Evolutionary conservation across 2,329 filamentous ascomycete genomes (phyloP), one percentile per base, ranked within the genome.

Genomic region (Penicillium digitatum): DNA sequence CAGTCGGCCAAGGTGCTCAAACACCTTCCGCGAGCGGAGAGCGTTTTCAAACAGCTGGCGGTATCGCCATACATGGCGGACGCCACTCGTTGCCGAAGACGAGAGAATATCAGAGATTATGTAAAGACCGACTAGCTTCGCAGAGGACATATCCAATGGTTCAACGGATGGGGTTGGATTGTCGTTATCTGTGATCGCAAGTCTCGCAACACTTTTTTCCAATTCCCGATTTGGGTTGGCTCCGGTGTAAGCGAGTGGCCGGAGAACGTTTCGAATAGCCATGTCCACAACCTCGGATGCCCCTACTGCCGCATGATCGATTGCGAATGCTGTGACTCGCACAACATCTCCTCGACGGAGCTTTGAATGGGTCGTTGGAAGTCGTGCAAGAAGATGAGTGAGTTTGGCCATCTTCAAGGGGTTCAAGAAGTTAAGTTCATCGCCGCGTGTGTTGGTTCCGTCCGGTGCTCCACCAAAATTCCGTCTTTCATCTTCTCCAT

Each of bases 271-370:
- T 1, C 85, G 81, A 0, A 95, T 82, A 35, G 97, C 86, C 74
- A 95, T 84, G 47, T 93, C 84, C n/a, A 95, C 91, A 34, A 96
- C 87, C 75, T 97, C 94, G 60, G 95, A 89, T 12, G 90, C 88
- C 16, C 92, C 94, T 20, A 85, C 82, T 37, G 87, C 89, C 1
- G 91, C 89, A 69, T 97, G 90, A 2, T 87, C 87, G 53, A 97
- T 90, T 12, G 92, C 92, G 73, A 97, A 96, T 3, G 87, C 83
- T 1, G 92, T 93, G 2, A 96, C 81, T 5, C 91, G 83, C 1
- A 90, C 92, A 43, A 97, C 84, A 66, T 97, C 90, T 3, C 90
- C 91, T 66, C 90, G 90, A 27, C 89, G 83, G 26, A 96, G 79
- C 62, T 83, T 87, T 2, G 86, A 83, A 37, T 90, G 84, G 3